A percentile compares a stretch with the other conserved stretches of the same genome.
Evolutionary conservation across 225 moss, liverwort and hornwort species (phyloP).

Genomic region (Neckera pumila): DNA sequence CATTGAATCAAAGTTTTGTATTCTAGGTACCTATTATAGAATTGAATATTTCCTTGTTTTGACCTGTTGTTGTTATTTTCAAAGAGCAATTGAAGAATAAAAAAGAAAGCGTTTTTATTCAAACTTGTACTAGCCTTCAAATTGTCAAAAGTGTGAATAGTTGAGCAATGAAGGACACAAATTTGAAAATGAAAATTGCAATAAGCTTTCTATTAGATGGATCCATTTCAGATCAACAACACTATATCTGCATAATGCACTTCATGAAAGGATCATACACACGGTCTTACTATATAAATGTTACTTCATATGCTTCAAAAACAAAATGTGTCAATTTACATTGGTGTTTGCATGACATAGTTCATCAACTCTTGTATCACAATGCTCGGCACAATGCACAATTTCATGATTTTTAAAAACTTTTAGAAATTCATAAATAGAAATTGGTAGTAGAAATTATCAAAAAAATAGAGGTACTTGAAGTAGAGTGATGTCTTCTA

Average conservation of each 20-base stretch:
- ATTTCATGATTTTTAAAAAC: neutral
- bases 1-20: too few relatives aligned
- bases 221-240: neutral
- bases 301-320: neutral
- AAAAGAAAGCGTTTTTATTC: neutral
- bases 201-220: neutral
- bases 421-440: neutral
- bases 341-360: neutral
- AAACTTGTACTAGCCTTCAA: neutral
- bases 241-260: neutral
- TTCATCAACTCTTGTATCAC: neutral
- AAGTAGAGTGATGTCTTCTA: neutral
- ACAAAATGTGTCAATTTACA: neutral
- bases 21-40: too few relatives aligned
- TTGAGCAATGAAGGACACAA: neutral
- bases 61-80: neutral
- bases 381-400: neutral
- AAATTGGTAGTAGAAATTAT: neutral
- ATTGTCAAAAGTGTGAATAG: neutral
- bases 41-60: too few relatives aligned
- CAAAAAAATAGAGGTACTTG: too few relatives aligned
- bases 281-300: neutral
- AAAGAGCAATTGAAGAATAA: neutral
- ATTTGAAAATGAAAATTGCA: neutral
- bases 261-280: neutral